A percentile compares a stretch with the other conserved stretches of the same genome.
These are phyloP conservation scores for Blumeria hordei DNA, from an alignment of 2,329 filamentous ascomycete species.

Conservation along the genomic window DNA sequence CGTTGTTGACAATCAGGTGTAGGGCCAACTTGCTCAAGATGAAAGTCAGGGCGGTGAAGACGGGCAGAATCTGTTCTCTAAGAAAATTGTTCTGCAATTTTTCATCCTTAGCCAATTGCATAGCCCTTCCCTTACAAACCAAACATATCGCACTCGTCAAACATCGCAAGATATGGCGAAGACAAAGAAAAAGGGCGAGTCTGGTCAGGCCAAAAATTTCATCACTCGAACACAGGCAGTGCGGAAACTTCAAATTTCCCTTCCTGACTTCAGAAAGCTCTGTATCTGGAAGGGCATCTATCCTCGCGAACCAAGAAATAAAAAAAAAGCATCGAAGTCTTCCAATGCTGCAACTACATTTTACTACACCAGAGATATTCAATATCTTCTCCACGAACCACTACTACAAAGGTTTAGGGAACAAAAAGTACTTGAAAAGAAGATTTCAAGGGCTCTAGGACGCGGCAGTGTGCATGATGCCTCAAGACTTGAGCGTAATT, in stretches of 20 bases:
- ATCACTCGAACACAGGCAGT: conserved; percentile 93
- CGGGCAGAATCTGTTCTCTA: background rate
- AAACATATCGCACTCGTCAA: conserved; percentile 9
- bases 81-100: background rate
- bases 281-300: conserved; percentile 99
- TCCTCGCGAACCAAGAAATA: conserved; percentile 84
- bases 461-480: conserved; percentile 81
- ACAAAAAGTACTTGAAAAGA: conserved; percentile 90
- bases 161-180: conserved; percentile 31
- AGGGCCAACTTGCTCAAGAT: too few species aligned
- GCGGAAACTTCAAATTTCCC: conserved; percentile 88
- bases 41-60: background rate
- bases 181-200: conserved; percentile 70
- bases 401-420: conserved; percentile 87
- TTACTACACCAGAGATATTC: conserved; percentile 80
- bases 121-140: background rate
- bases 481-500: conserved; percentile 64
- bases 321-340: conserved; percentile 88
- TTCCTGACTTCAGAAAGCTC: conserved; percentile 90
- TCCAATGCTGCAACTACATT: conserved; percentile 83
- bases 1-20: background rate
- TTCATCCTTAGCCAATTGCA: background rate
- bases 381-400: conserved; percentile 93
- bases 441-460: conserved; percentile 80
- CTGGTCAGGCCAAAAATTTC: conserved; percentile 93